Conservation (phyloP, 2,329 filamentous ascomycete species). For the Diaporthe velutina region DNA sequence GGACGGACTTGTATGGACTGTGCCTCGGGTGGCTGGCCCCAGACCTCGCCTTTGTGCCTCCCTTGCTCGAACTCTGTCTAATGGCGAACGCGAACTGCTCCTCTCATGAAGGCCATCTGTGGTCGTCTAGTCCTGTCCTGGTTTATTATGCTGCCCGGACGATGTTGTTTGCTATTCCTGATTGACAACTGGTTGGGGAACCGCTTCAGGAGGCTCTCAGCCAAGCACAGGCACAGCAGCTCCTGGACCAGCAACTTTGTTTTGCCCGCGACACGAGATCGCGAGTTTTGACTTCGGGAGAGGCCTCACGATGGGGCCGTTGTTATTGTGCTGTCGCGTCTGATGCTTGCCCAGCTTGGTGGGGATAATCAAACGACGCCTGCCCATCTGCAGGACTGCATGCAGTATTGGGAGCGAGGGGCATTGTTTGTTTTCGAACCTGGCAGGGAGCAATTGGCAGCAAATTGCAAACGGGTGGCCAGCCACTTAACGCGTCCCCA, state of each 20-base stretch:
- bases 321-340: conserved; percentile 37
- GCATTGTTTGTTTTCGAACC: conserved; percentile 37
- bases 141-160: not conserved
- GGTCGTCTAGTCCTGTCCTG: conserved; percentile 6
- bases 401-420: conserved; percentile 10
- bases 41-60: not conserved
- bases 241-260: conserved; percentile 5
- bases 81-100: conserved; percentile 2
- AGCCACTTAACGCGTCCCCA: conserved; percentile 33
- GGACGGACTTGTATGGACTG: not conserved
- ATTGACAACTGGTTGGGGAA: not conserved
- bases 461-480: conserved; percentile 16
- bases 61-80: conserved; percentile 9
- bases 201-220: conserved; percentile 15
- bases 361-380: conserved; percentile 2
- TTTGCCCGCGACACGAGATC: conserved; percentile 4
- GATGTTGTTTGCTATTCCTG: conserved; percentile 15
- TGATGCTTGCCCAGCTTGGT: conserved; percentile 6
- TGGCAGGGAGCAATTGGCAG: conserved; percentile 5
- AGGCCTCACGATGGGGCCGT: conserved; percentile 16
- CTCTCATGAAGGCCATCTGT: not conserved
- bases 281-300: conserved; percentile 16
- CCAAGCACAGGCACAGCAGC: conserved; percentile 22
- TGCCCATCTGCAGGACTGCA: conserved; percentile 12
- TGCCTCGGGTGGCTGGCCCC: conserved; percentile 12